These are phyloP conservation scores for Oldenlandia corymbosa DNA, from an alignment of 257 asterid genomes.

Conservation along the genomic window DNA sequence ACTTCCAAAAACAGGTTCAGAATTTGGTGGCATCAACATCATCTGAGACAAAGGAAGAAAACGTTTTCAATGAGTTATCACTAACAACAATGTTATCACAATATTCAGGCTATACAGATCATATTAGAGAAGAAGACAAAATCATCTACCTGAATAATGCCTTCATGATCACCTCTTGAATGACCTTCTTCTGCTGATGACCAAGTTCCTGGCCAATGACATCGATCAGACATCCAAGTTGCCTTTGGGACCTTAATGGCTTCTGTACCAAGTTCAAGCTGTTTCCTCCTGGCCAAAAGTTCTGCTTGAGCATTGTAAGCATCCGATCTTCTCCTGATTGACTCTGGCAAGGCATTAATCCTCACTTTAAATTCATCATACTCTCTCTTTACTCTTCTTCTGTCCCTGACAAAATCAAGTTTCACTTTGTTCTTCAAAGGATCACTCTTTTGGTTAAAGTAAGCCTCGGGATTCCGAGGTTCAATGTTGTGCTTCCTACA, in stretches of 20 bases:
- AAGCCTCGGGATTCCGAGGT: slow-evolving; percentile 85
- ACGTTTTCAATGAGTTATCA: neutral
- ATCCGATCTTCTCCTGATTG: slow-evolving; percentile 79
- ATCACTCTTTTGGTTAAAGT: slow-evolving; percentile 64
- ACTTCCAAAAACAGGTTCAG: slow-evolving; percentile 61
- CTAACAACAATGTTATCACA: neutral
- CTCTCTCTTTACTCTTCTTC: slow-evolving; percentile 81
- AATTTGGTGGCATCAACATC: slow-evolving; percentile 77
- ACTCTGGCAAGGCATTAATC: slow-evolving; percentile 75
- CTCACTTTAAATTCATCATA: slow-evolving; percentile 85
- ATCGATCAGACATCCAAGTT: slow-evolving; percentile 93
- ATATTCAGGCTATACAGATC: too few species aligned
- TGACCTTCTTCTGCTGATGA: slow-evolving; percentile 62
- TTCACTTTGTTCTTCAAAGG: slow-evolving; percentile 73
- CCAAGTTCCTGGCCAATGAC: slow-evolving; percentile 94
- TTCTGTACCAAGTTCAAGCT: slow-evolving; percentile 56
- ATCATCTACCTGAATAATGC: slow-evolving; percentile 71
- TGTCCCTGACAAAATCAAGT: slow-evolving; percentile 68
- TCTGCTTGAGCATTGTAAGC: slow-evolving; percentile 83
- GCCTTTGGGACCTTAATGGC: slow-evolving; percentile 62
- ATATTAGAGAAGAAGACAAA: neutral
- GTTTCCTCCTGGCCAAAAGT: slow-evolving; percentile 62
- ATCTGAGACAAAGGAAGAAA: slow-evolving; percentile 41
- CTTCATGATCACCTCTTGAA: slow-evolving; percentile 78
- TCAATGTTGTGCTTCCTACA: slow-evolving; percentile 74